Base-by-base conservation (phyloP, 2,329 filamentous ascomycete species). In the Paecilomyces variotii region DNA sequence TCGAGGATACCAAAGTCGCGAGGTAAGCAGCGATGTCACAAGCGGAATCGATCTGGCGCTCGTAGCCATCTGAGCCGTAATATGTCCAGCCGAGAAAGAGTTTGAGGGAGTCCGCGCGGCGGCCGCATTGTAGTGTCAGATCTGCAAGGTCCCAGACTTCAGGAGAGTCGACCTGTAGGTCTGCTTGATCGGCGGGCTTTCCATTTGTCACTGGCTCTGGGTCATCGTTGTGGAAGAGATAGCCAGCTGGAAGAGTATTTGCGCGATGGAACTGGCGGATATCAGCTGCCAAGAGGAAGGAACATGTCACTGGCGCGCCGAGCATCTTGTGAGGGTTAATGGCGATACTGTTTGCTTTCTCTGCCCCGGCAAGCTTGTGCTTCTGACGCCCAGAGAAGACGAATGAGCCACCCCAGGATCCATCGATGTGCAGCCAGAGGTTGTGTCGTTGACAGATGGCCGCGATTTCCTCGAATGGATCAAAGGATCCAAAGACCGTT, bases 301-400 rank as follows among this genome's bases (percentile, higher is more conserved):
- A 92, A 76, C 92, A 97, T 0, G 92, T 96, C 49, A 95, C 78
- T 0, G 94, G 93, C 2, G 91, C 89, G 59, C 90, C 90, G 70
- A 97, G 83, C 94, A 97, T 97, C 78, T 97, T 97, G 78, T 99
- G 94, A 59, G 94, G 92, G 74, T 96, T 97, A 57, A 96, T 84
- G 1, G 91, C 90, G 45, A 97, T 79, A 12, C 86, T 90, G 74
- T 97, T 83, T 9, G 92, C 94, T 49, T 87, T 80, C 52, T 91
- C 81, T 1, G 83, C 79, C 12, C 93, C 93, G 0, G 78, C 72
- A 9, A 97, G 77, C 69, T 91, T 89, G 57, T 76, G 66, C 53
- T 77, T 78, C 51, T 89, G 87, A 59, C 76, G 76, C n/a, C 80
- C 67, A 0, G 86, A 89, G 76, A 97, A 97, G 63, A 90, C 81